phyloP scores from a whole-genome alignment of 225 moss, liverwort and hornwort species.

The Polytrichum commune region DNA sequence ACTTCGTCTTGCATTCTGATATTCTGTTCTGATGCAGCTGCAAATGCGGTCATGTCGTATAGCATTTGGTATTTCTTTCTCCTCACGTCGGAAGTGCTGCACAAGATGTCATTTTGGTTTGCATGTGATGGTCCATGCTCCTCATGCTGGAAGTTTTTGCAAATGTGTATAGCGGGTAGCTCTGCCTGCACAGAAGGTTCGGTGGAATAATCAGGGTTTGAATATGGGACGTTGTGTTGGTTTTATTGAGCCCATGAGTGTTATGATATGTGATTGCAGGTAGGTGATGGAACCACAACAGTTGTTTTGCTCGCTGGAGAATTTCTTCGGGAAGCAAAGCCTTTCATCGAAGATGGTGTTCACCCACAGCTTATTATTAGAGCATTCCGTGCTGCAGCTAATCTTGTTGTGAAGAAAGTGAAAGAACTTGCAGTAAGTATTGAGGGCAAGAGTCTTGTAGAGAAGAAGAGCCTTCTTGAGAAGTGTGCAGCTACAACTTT shows the following conservation, averaged over 20 bases:
- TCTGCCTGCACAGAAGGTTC: too few species aligned
- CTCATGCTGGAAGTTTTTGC: too few species aligned
- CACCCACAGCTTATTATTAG: slow-evolving; percentile 95
- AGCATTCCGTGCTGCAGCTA: slow-evolving; percentile 69
- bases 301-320: slow-evolving; percentile 98
- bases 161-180: too few species aligned
- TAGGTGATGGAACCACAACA: slow-evolving; percentile 97
- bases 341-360: slow-evolving; percentile 95
- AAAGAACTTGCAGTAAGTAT: slow-evolving; percentile 87
- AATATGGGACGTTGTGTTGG: neutral
- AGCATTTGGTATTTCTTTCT: too few species aligned
- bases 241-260: too few species aligned
- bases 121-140: too few species aligned
- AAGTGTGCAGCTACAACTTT: slow-evolving; percentile 92
- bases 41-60: too few species aligned
- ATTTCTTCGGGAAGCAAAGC: slow-evolving; percentile 91
- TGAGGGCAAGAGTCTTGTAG: slow-evolving; percentile 85
- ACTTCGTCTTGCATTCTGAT: too few species aligned
- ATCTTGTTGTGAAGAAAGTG: slow-evolving; percentile 79
- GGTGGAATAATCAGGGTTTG: too few species aligned
- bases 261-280: slow-evolving; percentile 34
- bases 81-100: too few species aligned
- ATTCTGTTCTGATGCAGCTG: too few species aligned
- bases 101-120: too few species aligned
- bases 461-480: slow-evolving; percentile 89